phyloP scores from a whole-genome alignment of 768 basidiomycete genomes.

The Suillus sp. region DNA sequence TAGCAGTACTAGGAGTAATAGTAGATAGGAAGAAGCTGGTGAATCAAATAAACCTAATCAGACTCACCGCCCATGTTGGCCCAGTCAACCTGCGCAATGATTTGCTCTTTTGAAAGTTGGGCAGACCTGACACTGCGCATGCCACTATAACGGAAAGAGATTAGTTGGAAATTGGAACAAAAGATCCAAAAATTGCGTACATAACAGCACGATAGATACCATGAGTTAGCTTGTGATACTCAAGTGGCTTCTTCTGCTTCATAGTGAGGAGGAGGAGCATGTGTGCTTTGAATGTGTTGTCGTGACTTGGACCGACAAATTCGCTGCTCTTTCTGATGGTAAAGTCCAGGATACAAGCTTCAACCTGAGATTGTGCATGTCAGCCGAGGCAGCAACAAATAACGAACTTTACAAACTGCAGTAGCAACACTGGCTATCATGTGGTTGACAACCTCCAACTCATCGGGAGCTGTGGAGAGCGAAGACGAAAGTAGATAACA shows the following conservation, averaged over 20 bases:
- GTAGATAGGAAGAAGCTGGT: not conserved
- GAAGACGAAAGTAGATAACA: not conserved
- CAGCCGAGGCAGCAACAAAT: not conserved
- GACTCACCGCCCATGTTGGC: not conserved
- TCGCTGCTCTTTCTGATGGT: not conserved
- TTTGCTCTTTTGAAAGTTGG: not conserved
- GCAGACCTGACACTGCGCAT: not conserved
- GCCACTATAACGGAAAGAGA: not conserved
- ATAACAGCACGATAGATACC: not conserved
- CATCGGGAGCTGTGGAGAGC: not conserved
- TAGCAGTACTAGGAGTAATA: not conserved
- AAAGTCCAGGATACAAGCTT: conserved; percentile 4
- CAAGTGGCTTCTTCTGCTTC: not conserved
- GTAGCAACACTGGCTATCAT: conserved; percentile 4
- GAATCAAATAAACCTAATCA: not conserved
- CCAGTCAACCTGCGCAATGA: not conserved
- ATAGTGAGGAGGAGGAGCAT: not conserved
- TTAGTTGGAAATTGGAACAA: not conserved
- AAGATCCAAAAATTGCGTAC: not conserved
- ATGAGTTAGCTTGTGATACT: conserved; percentile 5
- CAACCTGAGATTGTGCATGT: not conserved
- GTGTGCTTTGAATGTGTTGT: conserved; percentile 6
- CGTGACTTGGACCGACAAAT: not conserved
- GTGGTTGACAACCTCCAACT: conserved; percentile 1
- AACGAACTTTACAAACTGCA: not conserved